Conservation (phyloP, 805 yeast species). For the Saturnispora ahearnii region DNA sequence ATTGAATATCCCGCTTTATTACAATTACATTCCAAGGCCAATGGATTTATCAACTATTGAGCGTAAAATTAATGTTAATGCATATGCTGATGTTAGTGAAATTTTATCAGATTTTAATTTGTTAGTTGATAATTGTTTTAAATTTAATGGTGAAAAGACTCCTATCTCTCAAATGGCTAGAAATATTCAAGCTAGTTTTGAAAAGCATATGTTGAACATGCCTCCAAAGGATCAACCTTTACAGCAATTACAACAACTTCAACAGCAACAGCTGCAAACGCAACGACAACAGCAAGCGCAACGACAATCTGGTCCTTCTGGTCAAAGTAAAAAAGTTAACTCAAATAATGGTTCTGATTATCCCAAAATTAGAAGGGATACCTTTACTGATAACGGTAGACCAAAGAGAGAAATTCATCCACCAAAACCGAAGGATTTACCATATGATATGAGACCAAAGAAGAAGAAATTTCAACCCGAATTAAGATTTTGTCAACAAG, state of each 20-base stretch:
- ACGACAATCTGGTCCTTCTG: neutral
- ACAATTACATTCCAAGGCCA: constrained; percentile 73
- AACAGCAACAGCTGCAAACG: constrained; percentile 16
- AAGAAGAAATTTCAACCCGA: constrained; percentile 88
- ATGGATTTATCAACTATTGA: constrained; percentile 94
- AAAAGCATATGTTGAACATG: constrained; percentile 85
- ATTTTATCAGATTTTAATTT: constrained; percentile 71
- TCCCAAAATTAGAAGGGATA: constrained; percentile 66
- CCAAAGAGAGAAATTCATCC: constrained; percentile 97
- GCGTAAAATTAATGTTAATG: constrained; percentile 57
- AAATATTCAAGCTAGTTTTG: constrained; percentile 84
- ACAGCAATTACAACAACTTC: constrained; percentile 6
- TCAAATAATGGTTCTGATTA: constrained; percentile 31
- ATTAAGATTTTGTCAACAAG: constrained; percentile 73
- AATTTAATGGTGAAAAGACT: constrained; percentile 78
- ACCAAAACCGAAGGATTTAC: constrained; percentile 88
- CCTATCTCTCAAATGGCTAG: constrained; percentile 87
- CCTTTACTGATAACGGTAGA: constrained; percentile 57
- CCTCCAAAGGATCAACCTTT: constrained; percentile 51
- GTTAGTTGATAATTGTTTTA: constrained; percentile 74
- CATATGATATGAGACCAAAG: constrained; percentile 83
- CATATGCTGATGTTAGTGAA: constrained; percentile 62
- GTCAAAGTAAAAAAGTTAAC: constrained; percentile 16
- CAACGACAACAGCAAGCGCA: constrained; percentile 1
- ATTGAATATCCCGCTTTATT: constrained; percentile 84